Percentiles rank a stretch among this genome's conserved stretches.
Evolutionary conservation across 2,329 filamentous ascomycete species (phyloP).

Genomic region (Thielaviopsis euricoi): DNA sequence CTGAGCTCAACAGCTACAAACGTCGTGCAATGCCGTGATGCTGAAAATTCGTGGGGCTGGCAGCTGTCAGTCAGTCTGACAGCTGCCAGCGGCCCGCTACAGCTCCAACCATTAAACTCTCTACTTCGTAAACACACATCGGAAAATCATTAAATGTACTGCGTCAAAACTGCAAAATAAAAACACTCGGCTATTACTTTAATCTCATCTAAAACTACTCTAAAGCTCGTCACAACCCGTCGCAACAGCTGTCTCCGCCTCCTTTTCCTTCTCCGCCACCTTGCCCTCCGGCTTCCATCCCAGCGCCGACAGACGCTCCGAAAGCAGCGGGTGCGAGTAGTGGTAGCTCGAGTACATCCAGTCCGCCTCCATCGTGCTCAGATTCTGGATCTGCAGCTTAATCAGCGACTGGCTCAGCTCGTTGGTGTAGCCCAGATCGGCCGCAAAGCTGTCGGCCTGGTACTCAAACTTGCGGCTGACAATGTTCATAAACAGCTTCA

Average conservation of each 20-base stretch:
- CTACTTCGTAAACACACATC: too few relatives aligned
- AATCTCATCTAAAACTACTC: constrained; percentile 11
- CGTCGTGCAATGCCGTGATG: not conserved
- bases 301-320: constrained; percentile 80
- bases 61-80: not conserved
- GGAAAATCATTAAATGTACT: too few relatives aligned
- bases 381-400: constrained; percentile 95
- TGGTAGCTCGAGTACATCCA: constrained; percentile 98
- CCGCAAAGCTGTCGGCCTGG: constrained; percentile 83
- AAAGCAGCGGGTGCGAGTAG: constrained; percentile 92
- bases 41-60: constrained; percentile 9
- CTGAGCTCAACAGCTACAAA: not conserved
- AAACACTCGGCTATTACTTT: not conserved
- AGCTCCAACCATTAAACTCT: not conserved
- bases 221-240: constrained; percentile 61
- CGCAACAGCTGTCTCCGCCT: constrained; percentile 41
- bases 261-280: constrained; percentile 24
- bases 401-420: constrained; percentile 79
- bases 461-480: constrained; percentile 91
- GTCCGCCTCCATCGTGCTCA: constrained; percentile 97
- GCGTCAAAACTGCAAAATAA: not conserved
- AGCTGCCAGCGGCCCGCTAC: not conserved
- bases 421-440: constrained; percentile 63
- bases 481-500: constrained; percentile 93
- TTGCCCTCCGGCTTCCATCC: constrained; percentile 57